Base-by-base conservation (phyloP, 495 filamentous ascomycete genomes). In the Aspergillus olivimuriae region DNA sequence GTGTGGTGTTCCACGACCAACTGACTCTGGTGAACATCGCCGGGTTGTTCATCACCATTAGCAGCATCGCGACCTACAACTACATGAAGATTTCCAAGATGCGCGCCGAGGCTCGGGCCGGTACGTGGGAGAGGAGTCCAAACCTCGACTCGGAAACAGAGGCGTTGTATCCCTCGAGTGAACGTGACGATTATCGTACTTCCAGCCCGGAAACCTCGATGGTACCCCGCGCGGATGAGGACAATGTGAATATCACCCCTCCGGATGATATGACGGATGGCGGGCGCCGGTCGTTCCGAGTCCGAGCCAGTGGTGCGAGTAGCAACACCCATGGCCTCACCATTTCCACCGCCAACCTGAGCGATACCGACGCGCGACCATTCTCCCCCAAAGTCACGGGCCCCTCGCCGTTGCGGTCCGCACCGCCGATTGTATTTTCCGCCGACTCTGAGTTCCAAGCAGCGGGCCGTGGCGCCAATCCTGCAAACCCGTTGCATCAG, bases 51-150 rank as follows among this genome's bases (percentile, higher is more conserved):
- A 78, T 96, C 22, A 99, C 94, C 0, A 87, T 99, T 38, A 62
- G 63, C 20, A 89, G 86, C 34, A 97, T 99, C 41, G 84, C 68
- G 0, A 76, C 81, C 21, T 99, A 99, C 60, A 99, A 99, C 49
- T 96, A 86, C 51, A 83, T 97, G 62, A 97, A 97, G 57, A 85
- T 96, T 44, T 71, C 63, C 19, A 89, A 86, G 64, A 97, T 99
- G 94, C 75, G 86, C 30, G 62, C 70, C 21, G 83, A 94, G 26
- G 82, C 84, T 14, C 50, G 56, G 18, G 39, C 54, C 22, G 46
- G 56, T 14, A 43, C 51, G 14, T 60, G 53, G 60, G 55, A 58
- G 21, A 55, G 55, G n/a, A 62, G 53, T 8, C 56, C 57, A 20
- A 57, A 53, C 30, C 48, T 57, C 12, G 52, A 57, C 11, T 60